These are phyloP conservation scores for Stephania yunnanensis DNA, from an alignment of 164 flowering plant species.

Conservation along the genomic window DNA sequence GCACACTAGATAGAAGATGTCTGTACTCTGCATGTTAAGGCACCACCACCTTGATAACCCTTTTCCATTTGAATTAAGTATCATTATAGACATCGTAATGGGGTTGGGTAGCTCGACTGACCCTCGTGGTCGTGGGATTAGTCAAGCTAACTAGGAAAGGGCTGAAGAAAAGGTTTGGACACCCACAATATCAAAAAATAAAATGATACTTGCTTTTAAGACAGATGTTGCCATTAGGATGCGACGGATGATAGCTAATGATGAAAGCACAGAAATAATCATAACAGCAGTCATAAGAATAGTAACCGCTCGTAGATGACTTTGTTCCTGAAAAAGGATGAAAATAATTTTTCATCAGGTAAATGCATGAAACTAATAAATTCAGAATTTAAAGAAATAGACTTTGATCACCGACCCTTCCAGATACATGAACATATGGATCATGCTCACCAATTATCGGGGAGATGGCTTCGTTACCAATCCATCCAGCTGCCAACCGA, in stretches of 20 bases:
- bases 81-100: too few relatives aligned
- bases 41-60: too few relatives aligned
- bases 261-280: conserved; percentile 66
- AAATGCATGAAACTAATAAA: not conserved
- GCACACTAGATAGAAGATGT: too few relatives aligned
- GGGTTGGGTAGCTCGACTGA: too few relatives aligned
- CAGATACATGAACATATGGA: conserved; percentile 63
- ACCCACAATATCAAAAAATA: too few relatives aligned
- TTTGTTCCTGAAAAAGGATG: conserved; percentile 56
- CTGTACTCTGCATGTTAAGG: too few relatives aligned
- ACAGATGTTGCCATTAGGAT: conserved; percentile 97
- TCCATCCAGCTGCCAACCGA: conserved; percentile 81
- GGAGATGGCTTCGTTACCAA: conserved; percentile 79
- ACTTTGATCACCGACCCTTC: conserved; percentile 57
- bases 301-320: conserved; percentile 66
- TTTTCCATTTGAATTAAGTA: too few relatives aligned
- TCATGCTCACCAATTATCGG: conserved; percentile 88
- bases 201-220: conserved; percentile 56
- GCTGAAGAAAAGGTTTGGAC: too few relatives aligned
- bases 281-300: conserved; percentile 74
- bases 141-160: too few relatives aligned
- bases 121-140: too few relatives aligned
- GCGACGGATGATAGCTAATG: conserved; percentile 83
- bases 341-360: not conserved
- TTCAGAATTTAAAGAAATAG: conserved; percentile 8